Evolutionary conservation across 2,329 filamentous ascomycete genomes (phyloP), one percentile per base, ranked within the genome.

Genomic region (Boeremia exigua): DNA sequence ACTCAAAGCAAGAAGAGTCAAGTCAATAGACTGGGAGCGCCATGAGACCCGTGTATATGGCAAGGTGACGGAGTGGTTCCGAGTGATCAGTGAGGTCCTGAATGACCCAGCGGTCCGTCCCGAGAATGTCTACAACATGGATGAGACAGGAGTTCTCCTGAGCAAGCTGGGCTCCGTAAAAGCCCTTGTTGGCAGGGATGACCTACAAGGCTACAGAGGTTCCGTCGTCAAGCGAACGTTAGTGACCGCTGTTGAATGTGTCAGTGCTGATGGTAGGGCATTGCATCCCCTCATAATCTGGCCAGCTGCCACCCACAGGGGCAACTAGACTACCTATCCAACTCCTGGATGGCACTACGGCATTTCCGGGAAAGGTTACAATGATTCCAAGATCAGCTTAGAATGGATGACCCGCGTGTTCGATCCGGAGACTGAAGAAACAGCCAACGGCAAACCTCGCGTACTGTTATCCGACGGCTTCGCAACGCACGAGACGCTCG

Each of bases 401-500:
- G 53, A 77, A 51, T 77, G 62, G 73, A 56, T 77, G 14, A 70
- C 59, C 50, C 60, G 51, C 44, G 59, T 77, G 4, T 77, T 77
- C 61, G 58, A 77, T 58, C 71, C 69, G 10, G 33, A 72, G 58
- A 77, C 72, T 5, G 70, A 63, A 62, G 60, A 49, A 44, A 53
- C 49, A 48, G 73, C 70, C 51, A 61, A 73, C 23, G 30, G 62
- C 8, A 72, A 66, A 52, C 72, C 63, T 57, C 69, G 71, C 1
- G 50, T 76, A 3, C 62, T 77, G 17, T 73, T 77, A 15, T 71
- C 55, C 19, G 65, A 78, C 52, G 62, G 75, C 43, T 76, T 78
- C 46, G 62, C 63, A 5, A 73, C 63, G 17, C 68, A 78, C 51
- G 62, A 77, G 52, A 72, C 69, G 2, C 70, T 74, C 25, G 67